These are phyloP conservation scores for Pachysandra terminalis DNA, from an alignment of 164 flowering plant genomes.

Conservation along the genomic window DNA sequence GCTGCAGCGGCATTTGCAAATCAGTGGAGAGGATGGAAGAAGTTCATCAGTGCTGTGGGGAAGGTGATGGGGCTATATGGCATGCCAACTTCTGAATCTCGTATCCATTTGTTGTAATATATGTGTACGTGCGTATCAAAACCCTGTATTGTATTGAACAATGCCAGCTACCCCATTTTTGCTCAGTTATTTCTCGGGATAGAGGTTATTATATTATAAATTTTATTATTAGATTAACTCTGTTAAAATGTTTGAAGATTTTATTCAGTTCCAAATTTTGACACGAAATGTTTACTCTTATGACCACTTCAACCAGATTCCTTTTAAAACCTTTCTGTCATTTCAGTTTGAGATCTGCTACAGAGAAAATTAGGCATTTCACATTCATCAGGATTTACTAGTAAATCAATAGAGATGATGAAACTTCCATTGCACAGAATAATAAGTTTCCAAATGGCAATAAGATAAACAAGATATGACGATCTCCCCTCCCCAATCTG, in stretches of 20 bases:
- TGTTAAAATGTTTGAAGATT: neutral
- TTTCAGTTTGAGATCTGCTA: no score
- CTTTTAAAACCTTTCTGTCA: no score
- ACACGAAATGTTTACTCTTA: neutral
- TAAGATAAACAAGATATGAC: no score
- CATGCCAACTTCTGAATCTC: constrained; percentile 49
- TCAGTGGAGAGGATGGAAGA: constrained; percentile 85
- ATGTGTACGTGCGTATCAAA: constrained; percentile 10
- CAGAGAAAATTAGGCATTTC: no score
- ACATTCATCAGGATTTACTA: neutral
- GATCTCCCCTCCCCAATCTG: no score
- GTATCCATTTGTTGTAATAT: constrained; percentile 20
- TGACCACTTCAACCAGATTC: constrained; percentile 43
- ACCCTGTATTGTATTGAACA: neutral
- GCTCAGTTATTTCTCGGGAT: constrained; percentile 21
- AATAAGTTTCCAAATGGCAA: neutral
- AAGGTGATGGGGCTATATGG: constrained; percentile 86
- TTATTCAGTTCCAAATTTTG: neutral
- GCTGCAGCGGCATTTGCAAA: constrained; percentile 91
- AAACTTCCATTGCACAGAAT: neutral
- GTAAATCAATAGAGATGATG: neutral
- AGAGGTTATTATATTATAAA: neutral
- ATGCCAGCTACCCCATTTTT: constrained; percentile 37
- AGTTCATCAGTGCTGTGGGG: constrained; percentile 80
- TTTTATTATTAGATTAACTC: neutral